Evolutionary conservation across 1,284 basidiomycete genomes (phyloP), one percentile per base, ranked within the genome.

Genomic region (Chiua sp.): DNA sequence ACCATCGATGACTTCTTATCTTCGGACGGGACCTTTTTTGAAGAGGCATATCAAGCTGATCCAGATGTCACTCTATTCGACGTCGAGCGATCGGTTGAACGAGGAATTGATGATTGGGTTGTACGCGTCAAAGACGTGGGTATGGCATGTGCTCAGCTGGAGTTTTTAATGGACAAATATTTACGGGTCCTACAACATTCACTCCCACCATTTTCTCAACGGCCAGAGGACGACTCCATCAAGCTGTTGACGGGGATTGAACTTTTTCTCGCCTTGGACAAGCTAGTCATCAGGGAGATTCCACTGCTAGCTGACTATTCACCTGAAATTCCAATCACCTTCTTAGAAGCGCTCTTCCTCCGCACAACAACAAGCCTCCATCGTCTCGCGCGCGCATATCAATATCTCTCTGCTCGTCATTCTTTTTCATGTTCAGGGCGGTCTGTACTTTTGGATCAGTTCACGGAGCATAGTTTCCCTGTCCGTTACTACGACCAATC

Each of bases 191-290:
- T n/a, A n/a, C n/a, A n/a, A n/a, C n/a, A n/a, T n/a, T n/a, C n/a
- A n/a, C n/a, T n/a, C n/a, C n/a, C n/a, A n/a, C n/a, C n/a, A n/a
- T n/a, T n/a, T n/a, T 10, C 33, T 35, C 10, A 13, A 35, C 13
- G n/a, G n/a, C n/a, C n/a, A 35, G 30, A 32, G 30, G 6, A 10
- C 10, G 30, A 35, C 20, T 85, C 83, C 0, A 58, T 77, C 6
- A 79, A 82, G 75, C 61, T 82, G n/a, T 66, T 84, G 49, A 79
- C 77, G 0, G 60, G 76, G 5, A 64, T 82, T 8, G 73, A 79
- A 20, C 70, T 84, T 16, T 83, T 81, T 82, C 66, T 80, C 1
- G 77, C 73, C 0, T 67, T 85, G 0, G 82, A 85, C 64, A 71
- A 67, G 30, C 22, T 80, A 1, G 74, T 66, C 8, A 64, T 77